Base-by-base conservation (phyloP, 768 basidiomycete species). In the Candolleomyces eurysporus region DNA sequence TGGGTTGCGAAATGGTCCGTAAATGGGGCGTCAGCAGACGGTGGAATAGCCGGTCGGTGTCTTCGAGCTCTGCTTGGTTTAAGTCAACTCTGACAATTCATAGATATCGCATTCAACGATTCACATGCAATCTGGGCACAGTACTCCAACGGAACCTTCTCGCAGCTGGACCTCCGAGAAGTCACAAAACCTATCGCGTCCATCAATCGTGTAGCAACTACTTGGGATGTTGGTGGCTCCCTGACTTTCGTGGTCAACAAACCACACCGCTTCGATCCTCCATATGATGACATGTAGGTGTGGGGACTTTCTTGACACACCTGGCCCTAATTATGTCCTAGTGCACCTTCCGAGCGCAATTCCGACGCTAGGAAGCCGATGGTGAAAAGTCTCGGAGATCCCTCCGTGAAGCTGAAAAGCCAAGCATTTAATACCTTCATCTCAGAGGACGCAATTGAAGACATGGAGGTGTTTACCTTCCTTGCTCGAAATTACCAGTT, bases 1-100 rank as follows among this genome's bases (percentile, higher is more conserved):
- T 91, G 89, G 83, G 80, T 94, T 53, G 88, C 90, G 5, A 95
- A 94, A 73, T 94, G 92, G 89, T 81, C 83, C 2, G 82, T 93
- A 11, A 81, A 78, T 21, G 84, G 86, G 14, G 85, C 84, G 13
- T 78, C 82, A 5, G 77, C 76, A 1, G 92, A 94, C 61, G 89
- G 91, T 5, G 87, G 87, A 22, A 85, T 90, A 3, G 88, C 88
- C 13, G 92, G 92, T 92, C 64, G 30, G 81, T 68, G 36, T 48
- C 63, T 43, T 60, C 31, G 57, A 22, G 58, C n/a, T 42, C 61
- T 53, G 5, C 32, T 9, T 9, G 9, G 32, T 9, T 48, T 13
- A 32, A n/a, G 21, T n/a, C n/a, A 43, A n/a, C 40, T 30, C 48
- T 55, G 19, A 59, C 58, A n/a, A 42, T 19, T 21, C 49, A 26